A percentile compares a stretch with the other conserved stretches of the same genome.
Evolutionary conservation across 2,329 filamentous ascomycete genomes (phyloP).

Genomic region (Graphilbum fragrans): DNA sequence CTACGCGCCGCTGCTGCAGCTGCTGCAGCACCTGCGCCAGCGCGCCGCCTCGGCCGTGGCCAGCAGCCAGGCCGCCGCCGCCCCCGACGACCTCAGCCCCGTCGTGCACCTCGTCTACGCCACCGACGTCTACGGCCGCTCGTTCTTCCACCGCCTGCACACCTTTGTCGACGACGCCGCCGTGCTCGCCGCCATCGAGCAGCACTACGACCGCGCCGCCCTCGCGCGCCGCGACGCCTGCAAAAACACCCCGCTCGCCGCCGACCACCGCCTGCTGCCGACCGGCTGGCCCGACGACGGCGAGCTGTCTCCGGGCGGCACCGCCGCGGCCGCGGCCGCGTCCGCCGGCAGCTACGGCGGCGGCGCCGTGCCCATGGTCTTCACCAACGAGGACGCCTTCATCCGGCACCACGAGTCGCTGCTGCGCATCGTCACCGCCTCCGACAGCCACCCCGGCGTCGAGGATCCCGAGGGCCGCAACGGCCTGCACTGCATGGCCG

Average conservation of each 20-base stretch:
- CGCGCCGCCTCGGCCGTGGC: background rate
- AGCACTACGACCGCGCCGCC: slow-evolving; percentile 17
- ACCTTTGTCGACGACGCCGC: slow-evolving; percentile 16
- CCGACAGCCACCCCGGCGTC: slow-evolving; percentile 17
- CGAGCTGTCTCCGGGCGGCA: background rate
- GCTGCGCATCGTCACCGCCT: slow-evolving; percentile 22
- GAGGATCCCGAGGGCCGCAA: slow-evolving; percentile 39
- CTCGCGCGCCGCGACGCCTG: slow-evolving; percentile 38
- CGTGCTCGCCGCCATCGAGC: slow-evolving; percentile 21
- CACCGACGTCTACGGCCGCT: slow-evolving; percentile 39
- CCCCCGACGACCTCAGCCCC: background rate
- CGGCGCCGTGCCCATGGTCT: slow-evolving; percentile 5
- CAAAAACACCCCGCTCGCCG: slow-evolving; percentile 18
- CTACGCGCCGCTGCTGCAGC: slow-evolving; percentile 14
- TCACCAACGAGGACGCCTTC: slow-evolving; percentile 13
- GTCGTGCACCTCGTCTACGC: slow-evolving; percentile 18
- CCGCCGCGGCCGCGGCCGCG: background rate
- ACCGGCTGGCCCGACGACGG: background rate
- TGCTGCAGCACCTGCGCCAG: slow-evolving; percentile 16
- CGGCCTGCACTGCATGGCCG: slow-evolving; percentile 45
- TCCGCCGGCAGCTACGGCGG: background rate
- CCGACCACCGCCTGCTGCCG: background rate
- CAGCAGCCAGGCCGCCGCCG: background rate
- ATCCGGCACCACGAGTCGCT: slow-evolving; percentile 22
- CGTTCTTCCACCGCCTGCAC: slow-evolving; percentile 33